Conservation (phyloP, 2,329 filamentous ascomycete genomes). For the Xylariaceae sp. region DNA sequence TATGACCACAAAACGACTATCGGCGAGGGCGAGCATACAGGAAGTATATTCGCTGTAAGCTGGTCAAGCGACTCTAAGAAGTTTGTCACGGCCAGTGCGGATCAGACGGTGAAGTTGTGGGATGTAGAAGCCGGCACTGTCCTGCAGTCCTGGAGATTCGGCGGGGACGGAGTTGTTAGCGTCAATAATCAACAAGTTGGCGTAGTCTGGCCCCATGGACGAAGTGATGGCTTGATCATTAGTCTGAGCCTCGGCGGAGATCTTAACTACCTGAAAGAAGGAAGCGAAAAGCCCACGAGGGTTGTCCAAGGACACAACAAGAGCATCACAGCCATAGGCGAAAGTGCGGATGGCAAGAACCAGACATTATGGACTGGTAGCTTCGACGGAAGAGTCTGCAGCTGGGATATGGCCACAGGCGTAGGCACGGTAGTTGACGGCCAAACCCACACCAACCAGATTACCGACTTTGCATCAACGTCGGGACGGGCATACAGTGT, state of each 20-base stretch:
- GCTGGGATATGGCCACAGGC: slow-evolving; percentile 79
- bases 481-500: slow-evolving; percentile 77
- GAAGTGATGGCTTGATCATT: slow-evolving; percentile 86
- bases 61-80: slow-evolving; percentile 88
- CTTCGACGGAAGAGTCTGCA: slow-evolving; percentile 85
- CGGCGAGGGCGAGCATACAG: slow-evolving; percentile 83
- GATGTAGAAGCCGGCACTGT: slow-evolving; percentile 80
- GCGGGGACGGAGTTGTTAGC: slow-evolving; percentile 72
- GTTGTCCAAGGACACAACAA: slow-evolving; percentile 89
- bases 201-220: slow-evolving; percentile 84
- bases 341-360: slow-evolving; percentile 59
- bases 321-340: slow-evolving; percentile 79
- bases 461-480: slow-evolving; percentile 73
- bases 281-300: slow-evolving; percentile 69
- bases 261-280: slow-evolving; percentile 84
- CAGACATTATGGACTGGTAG: slow-evolving; percentile 85
- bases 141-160: slow-evolving; percentile 84
- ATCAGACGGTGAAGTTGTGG: slow-evolving; percentile 95
- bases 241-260: slow-evolving; percentile 88
- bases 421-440: slow-evolving; percentile 76
- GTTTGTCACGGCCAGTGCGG: slow-evolving; percentile 89
- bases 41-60: slow-evolving; percentile 89
- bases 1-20: slow-evolving; percentile 81
- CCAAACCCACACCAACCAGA: slow-evolving; percentile 82
- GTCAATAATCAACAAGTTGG: slow-evolving; percentile 90